Evolutionary conservation across 2,329 filamentous ascomycete species (phyloP), one percentile per base, ranked within the genome.

Genomic region (Aspergillus terreus): DNA sequence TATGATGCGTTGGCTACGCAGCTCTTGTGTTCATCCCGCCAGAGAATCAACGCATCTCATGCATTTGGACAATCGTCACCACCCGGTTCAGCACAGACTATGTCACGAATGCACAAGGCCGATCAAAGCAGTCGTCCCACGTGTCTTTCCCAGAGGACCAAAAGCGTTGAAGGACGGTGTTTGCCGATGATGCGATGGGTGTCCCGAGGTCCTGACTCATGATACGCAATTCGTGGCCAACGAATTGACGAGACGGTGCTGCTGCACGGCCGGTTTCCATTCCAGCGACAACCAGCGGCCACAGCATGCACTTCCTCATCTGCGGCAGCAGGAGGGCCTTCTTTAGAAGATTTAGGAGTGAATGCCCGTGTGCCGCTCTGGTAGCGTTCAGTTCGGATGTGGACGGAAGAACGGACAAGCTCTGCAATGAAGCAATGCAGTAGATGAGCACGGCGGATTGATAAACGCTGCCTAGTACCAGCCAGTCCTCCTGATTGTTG

Each of bases 41-140:
- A 30, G 7, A 30, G 9, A 9, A 10, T 11, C 27, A 30, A 30
- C 7, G 27, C 19, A 3, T 19, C 19, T 19, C 19, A 19, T 30
- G 27, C 10, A 9, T 7, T 30, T 30, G 7, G 10, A 2, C 27
- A 10, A 11, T 11, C 7, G 7, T 30, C 7, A 9, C 6, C 27
- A 30, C 23, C 23, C 1, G 6, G 9, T 4, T 30, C 27, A 15
- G 35, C 35, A 6, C 12, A 6, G 35, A 41, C 27, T 51, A 51
- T 38, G 49, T 35, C 40, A 51, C 44, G 49, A 51, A 54, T 19
- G 38, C 41, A 40, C 46, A 47, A 4, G 52, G 15, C 30, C 21
- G 33, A 6, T 48, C 27, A 27, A 54, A 51, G 15, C 52, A 51
- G 1, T 30, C 49, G 15, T 54, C 45, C 52, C 52, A 54, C 1